Evolutionary conservation across 495 filamentous ascomycete genomes (phyloP).

Genomic region (Podospora tetraspora): DNA sequence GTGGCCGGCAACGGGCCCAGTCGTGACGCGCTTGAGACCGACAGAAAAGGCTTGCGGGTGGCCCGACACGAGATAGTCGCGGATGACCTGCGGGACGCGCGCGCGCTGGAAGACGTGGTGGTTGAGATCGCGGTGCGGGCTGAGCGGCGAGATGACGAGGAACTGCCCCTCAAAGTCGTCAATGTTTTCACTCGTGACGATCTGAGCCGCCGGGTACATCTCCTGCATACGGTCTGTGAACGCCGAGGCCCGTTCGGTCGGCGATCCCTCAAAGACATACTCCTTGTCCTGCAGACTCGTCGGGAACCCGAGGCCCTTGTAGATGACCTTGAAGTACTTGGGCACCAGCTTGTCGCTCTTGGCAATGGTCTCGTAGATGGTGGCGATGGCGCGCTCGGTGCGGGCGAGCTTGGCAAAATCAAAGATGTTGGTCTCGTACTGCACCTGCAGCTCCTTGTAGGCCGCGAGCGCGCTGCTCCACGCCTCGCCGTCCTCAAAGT

Average conservation of each 20-base stretch:
- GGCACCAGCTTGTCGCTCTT: slow-evolving; percentile 72
- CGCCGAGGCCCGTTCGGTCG: slow-evolving; percentile 66
- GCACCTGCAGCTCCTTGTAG: slow-evolving; percentile 82
- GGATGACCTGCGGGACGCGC: slow-evolving; percentile 71
- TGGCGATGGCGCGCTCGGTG: slow-evolving; percentile 86
- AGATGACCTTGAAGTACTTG: slow-evolving; percentile 88
- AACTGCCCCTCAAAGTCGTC: slow-evolving; percentile 89
- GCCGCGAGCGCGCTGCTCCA: slow-evolving; percentile 88
- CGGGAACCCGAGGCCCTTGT: slow-evolving; percentile 88
- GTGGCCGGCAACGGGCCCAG: slow-evolving; percentile 60
- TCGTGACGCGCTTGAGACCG: slow-evolving; percentile 61
- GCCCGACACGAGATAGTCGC: slow-evolving; percentile 77
- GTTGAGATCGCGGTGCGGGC: slow-evolving; percentile 69
- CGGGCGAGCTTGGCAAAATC: slow-evolving; percentile 90
- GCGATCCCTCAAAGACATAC: slow-evolving; percentile 81
- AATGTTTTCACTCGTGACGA: slow-evolving; percentile 63
- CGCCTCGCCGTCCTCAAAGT: slow-evolving; percentile 86
- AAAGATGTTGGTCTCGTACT: slow-evolving; percentile 84
- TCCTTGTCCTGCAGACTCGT: slow-evolving; percentile 77
- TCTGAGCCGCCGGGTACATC: slow-evolving; percentile 81
- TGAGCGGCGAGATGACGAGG: slow-evolving; percentile 75
- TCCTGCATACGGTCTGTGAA: slow-evolving; percentile 93
- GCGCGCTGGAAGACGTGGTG: slow-evolving; percentile 87
- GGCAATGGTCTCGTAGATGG: slow-evolving; percentile 80
- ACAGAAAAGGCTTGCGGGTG: slow-evolving; percentile 68